These are phyloP conservation scores for Thelephora terrestris DNA, from an alignment of 1,284 basidiomycete genomes.

Conservation along the genomic window DNA sequence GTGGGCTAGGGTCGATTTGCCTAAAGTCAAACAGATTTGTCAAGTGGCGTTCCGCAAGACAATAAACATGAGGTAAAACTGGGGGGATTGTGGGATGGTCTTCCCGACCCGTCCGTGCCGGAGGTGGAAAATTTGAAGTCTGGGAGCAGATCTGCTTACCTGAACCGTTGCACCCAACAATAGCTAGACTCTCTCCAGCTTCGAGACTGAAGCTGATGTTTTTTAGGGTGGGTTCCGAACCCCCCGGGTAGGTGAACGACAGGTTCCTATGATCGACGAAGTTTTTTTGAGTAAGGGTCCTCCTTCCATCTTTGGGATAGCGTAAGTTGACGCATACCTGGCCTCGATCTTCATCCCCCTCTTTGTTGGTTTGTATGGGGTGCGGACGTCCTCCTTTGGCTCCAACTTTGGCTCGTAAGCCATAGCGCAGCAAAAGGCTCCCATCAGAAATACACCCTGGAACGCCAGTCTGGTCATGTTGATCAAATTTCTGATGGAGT, in stretches of 20 bases:
- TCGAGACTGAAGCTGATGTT: constrained; percentile 60
- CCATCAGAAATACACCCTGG: constrained; percentile 74
- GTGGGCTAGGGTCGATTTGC: constrained; percentile 76
- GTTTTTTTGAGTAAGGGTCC: neutral
- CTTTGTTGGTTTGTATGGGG: constrained; percentile 34
- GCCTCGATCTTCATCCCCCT: constrained; percentile 62
- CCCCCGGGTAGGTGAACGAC: constrained; percentile 69
- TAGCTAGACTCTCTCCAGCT: constrained; percentile 69
- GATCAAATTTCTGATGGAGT: constrained; percentile 48
- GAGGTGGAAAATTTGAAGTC: neutral
- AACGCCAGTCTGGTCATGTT: constrained; percentile 59
- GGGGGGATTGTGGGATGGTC: too few relatives aligned
- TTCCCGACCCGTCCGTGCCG: too few relatives aligned
- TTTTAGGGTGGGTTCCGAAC: constrained; percentile 49
- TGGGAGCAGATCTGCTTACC: constrained; percentile 30
- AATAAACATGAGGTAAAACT: neutral
- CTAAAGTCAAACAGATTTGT: constrained; percentile 24
- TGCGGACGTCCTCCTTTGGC: constrained; percentile 39
- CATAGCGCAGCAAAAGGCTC: constrained; percentile 68
- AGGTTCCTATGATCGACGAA: constrained; percentile 37
- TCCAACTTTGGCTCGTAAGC: constrained; percentile 57
- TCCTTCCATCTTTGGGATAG: neutral
- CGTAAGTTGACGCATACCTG: constrained; percentile 31
- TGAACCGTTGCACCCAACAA: constrained; percentile 77
- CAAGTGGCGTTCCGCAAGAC: neutral